Base-by-base conservation (phyloP, 768 basidiomycete species). In the Tylopilus plumbeoviolaceoides region DNA sequence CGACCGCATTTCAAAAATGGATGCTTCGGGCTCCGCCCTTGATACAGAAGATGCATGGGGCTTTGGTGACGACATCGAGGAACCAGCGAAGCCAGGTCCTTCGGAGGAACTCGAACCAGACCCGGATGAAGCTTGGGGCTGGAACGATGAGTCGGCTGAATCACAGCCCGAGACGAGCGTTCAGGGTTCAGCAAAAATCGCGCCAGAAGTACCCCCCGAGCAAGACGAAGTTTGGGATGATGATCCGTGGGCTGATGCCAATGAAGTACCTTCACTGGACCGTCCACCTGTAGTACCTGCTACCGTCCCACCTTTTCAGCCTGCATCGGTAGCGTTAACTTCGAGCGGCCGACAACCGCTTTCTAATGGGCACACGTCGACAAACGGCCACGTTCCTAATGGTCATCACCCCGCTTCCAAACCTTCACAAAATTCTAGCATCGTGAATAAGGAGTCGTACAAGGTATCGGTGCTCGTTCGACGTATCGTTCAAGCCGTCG, bases 71-170 rank as follows among this genome's bases (percentile, higher is more conserved):
- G 76, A 77, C 27, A 48, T 65, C 9, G 65, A 64, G 21, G 61
- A 60, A 50, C 45, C 58, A 36, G 57, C 54, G 30, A 65, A 66
- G 46, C 50, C 55, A 6, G 63, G 56, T 33, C 53, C 58, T 6
- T 55, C 21, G 33, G 52, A 48, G 48, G 60, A 63, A 25, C 47
- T 62, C 5, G 76, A 76, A 23, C 67, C 73, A 14, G 59, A 81
- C 57, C 68, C 80, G 9, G 72, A 68, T 15, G 83, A 85, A 59
- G 82, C 87, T 1, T 91, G 90, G 89, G 90, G 84, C 3, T 89
- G 83, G 83, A 83, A 88, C 36, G 81, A 82, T 28, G 73, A 68
- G 44, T 4, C 30, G 21, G 39, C 53, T n/a, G 56, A 68, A n/a
- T 69, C 60, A 41, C 67, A 67, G 28, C 53, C 66, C 4, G 48